Evolutionary conservation across 805 yeast species (phyloP).

Genomic region (Yarrowia divulgata): DNA sequence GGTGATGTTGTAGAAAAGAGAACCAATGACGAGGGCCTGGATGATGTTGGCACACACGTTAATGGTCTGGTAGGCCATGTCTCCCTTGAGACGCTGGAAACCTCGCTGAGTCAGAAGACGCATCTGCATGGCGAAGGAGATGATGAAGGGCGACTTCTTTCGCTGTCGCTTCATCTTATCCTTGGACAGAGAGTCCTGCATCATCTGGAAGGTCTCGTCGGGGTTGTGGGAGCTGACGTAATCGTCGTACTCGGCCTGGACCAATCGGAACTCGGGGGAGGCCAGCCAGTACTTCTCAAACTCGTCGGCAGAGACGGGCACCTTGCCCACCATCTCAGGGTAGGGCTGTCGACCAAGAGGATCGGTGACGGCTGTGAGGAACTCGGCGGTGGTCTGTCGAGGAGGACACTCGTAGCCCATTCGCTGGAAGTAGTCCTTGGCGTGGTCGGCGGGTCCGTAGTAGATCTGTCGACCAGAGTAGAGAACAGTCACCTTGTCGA

Average conservation of each 20-base stretch:
- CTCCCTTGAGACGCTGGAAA: constrained; percentile 64
- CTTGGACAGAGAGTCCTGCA: constrained; percentile 51
- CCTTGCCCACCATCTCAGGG: constrained; percentile 58
- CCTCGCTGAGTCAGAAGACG: constrained; percentile 59
- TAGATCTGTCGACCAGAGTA: constrained; percentile 69
- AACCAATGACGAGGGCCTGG: constrained; percentile 69
- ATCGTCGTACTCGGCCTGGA: constrained; percentile 57
- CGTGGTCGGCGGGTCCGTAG: constrained; percentile 65
- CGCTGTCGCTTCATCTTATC: constrained; percentile 54
- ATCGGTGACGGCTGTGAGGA: constrained; percentile 72
- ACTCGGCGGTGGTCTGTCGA: constrained; percentile 75
- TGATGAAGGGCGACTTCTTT: constrained; percentile 54
- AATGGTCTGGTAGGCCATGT: constrained; percentile 59
- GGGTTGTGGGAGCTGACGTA: constrained; percentile 50
- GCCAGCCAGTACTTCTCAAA: constrained; percentile 65
- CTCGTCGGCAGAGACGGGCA: constrained; percentile 69
- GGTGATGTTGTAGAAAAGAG: constrained; percentile 64
- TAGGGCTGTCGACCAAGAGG: constrained; percentile 64
- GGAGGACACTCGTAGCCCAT: constrained; percentile 72
- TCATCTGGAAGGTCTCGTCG: constrained; percentile 51
- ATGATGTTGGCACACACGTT: constrained; percentile 58
- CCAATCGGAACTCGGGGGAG: constrained; percentile 56
- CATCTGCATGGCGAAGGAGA: constrained; percentile 59
- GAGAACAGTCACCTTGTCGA: constrained; percentile 67
- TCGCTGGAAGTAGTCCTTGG: constrained; percentile 63